Percentiles rank a stretch among this genome's conserved stretches.
Conservation (phyloP, 768 basidiomycete species). For the Podaxis sp. region DNA sequence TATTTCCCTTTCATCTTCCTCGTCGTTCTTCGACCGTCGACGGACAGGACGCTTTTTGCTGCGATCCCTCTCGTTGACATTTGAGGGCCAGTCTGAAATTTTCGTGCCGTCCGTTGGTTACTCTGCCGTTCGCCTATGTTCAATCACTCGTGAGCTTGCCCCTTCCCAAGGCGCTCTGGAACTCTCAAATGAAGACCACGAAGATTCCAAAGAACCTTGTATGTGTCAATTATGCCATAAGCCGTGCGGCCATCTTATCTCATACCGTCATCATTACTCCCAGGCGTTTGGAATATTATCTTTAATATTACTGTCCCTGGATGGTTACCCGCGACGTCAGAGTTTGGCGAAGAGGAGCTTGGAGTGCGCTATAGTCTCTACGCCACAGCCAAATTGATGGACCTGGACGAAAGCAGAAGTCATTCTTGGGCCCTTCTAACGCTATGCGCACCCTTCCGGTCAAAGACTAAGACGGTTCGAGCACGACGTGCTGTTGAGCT, state of each 20-base stretch:
- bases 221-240: conserved; percentile 18
- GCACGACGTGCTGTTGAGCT: conserved; percentile 45
- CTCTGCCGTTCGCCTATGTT: conserved; percentile 63
- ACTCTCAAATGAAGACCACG: conserved; percentile 62
- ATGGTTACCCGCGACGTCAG: conserved; percentile 74
- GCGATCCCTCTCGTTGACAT: conserved; percentile 69
- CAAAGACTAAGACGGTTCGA: conserved; percentile 37
- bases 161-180: conserved; percentile 48
- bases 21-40: conserved; percentile 54
- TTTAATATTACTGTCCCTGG: conserved; percentile 88
- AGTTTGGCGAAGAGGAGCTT: conserved; percentile 46
- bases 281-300: conserved; percentile 66
- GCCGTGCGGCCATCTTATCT: background rate
- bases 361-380: conserved; percentile 68
- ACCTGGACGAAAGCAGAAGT: conserved; percentile 38
- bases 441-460: conserved; percentile 57
- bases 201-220: conserved; percentile 54
- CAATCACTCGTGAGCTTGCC: conserved; percentile 61
- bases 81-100: conserved; percentile 86
- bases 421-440: conserved; percentile 45
- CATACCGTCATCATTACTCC: background rate
- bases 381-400: conserved; percentile 60
- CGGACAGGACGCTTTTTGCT: conserved; percentile 53
- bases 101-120: conserved; percentile 67
- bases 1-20: conserved; percentile 58